Evolutionary conservation across 2,329 filamentous ascomycete genomes (phyloP), one percentile per base, ranked within the genome.

Genomic region (Talaromyces sp.): DNA sequence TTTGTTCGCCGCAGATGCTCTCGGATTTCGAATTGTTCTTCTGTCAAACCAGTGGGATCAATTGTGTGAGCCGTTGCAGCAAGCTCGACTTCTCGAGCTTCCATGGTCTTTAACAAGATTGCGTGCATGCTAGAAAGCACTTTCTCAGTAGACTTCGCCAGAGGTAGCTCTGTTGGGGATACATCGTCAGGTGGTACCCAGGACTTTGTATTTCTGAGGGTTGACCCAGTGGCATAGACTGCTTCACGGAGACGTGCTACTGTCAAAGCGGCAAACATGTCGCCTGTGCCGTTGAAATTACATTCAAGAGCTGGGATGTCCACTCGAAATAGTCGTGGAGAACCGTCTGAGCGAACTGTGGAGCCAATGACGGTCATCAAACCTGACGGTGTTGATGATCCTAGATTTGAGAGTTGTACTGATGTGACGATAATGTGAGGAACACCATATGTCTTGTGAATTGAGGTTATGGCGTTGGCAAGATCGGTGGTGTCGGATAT

Each of bases 261-360:
- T 74, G 92, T 93, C 54, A 99, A 84, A 8, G 94, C 94, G 35
- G 93, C 94, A 74, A 99, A 98, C 94, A 99, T 97, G 81, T 99
- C 95, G 56, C 95, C 95, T 0, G 96, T 98, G 47, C 95, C 95
- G 71, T 90, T 93, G 79, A 98, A 99, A 83, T 95, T 97, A 79
- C 93, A 91, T 74, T 97, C 91, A 66, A 97, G 88, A 33, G 90
- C 87, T 0, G 94, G 93, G 64, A 97, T 92, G 64, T 90, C 87
- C 72, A 98, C 89, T 72, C 90, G 88, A 83, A 98, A 99, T 61
- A 94, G 84, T n/a, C 95, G 89, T 0, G 94, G 88, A 48, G 82
- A 83, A 68, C 87, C 85, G 62, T 83, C 79, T 1, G 85, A 88
- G 60, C 73, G 72, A 74, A 88, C 88, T 19, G 88, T 92, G 11